Base-by-base conservation (phyloP, 495 filamentous ascomycete species). In the Daldinia vernicosa region DNA sequence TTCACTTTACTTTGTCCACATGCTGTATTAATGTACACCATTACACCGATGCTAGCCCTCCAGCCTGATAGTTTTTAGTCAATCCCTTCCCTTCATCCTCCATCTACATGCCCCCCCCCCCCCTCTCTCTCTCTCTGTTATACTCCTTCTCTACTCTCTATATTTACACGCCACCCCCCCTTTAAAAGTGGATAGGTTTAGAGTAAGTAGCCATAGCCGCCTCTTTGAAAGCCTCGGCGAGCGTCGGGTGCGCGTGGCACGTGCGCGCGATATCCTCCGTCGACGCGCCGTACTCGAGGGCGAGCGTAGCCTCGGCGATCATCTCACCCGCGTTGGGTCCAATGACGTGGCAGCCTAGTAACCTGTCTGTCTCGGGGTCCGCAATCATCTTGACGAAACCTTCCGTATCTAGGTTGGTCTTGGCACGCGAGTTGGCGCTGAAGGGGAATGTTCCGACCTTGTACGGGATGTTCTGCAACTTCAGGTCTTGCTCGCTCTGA, bases 191-290 rank as follows among this genome's bases (percentile, higher is more conserved):
- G 80, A 99, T 97, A 64, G 95, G 89, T 86, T 97, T 98, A 71
- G 89, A 89, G 86, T 97, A 95, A 57, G 94, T 97, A 67, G 93
- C 93, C 95, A 99, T 99, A 63, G 95, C 95, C 71, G 95, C 95
- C 89, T 99, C 95, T 87, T 99, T 99, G 86, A 99, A 98, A 50
- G 95, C 95, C 86, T 99, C 95, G 15, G 94, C 88, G 62, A 98
- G 87, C 63, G 95, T 98, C 63, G 95, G 95, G 87, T 99, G 95
- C 51, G 95, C 95, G 84, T 99, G 95, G 82, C 92, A 94, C 61
- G 95, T 98, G 74, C 95, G 90, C 63, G 91, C 95, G 76, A 99
- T 90, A 83, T 98, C 96, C 86, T 98, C 95, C 75, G 89, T 91
- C 67, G 91, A 94, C 26, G 95, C 95, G 59, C 95, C 95, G 79